Base-by-base conservation (phyloP, 2,329 filamentous ascomycete genomes). In the Aspergillus fructus region DNA sequence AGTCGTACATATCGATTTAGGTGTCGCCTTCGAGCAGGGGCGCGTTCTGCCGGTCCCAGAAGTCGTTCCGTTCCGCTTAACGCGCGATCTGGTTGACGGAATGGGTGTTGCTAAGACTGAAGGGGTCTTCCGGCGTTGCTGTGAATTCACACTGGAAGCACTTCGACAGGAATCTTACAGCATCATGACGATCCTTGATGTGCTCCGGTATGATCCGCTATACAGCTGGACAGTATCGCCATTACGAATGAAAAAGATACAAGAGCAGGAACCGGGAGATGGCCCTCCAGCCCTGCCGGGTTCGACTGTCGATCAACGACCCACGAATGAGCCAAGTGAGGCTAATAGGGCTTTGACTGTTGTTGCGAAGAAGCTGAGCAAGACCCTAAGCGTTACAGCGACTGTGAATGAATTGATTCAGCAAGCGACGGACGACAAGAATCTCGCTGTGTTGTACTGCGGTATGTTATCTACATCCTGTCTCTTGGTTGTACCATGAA, bases 161-260 rank as follows among this genome's bases (percentile, higher is more conserved):
- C 80, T 99, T 37, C 88, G 94, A n/a, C 90, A 96, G 67, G 94
- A 99, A 72, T 90, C 90, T 12, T 96, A 96, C 71, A 93, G 89
- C 45, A 99, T 99, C 77, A 97, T 97, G 93, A 97, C 94, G 0
- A 92, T 99, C 53, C 85, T 99, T 19, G 96, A 99, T 70, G 96
- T 99, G 21, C 79, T 99, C 58, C 89, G 96, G n/a, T 97, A 97
- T 75, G 94, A 99, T 80, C 96, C 94, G 1, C 78, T 99, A 60
- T 96, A 97, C 74, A 94, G 87, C 59, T 99, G 94, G 94, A 93
- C 91, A 37, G 87, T 97, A 55, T 94, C 90, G 11, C 85, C 86
- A 0, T 73, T 87, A 15, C 82, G 86, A 49, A 82, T 86, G 55
- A 86, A 85, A 71, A 81, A 82, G 54, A 88, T 89, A 82, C 86